Base-by-base conservation (phyloP, 78 protist genomes). In the Monocercomonoides exilis region DNA sequence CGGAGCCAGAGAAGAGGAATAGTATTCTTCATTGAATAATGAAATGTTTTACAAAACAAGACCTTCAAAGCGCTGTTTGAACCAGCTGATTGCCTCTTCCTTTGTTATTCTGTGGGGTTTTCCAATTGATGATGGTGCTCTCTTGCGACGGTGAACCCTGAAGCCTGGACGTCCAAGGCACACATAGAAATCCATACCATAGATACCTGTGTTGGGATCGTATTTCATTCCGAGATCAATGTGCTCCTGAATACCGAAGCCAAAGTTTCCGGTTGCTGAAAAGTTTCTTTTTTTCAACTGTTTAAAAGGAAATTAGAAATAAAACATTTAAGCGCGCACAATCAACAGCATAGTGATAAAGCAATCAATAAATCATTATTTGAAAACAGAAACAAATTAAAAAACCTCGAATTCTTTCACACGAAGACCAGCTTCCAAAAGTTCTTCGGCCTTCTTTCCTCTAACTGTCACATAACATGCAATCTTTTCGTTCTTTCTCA, bases 121-220 rank as follows among this genome's bases (percentile, higher is more conserved):
- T 87, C 94, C 96, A 43, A 96, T 87, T 77, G 82, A 44, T 77
- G 85, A 3, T 38, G 0, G 6, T 41, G 41, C 0, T 88, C 92
- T 93, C 87, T 90, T 91, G 89, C 95, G 91, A 44, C 44, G 44
- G 84, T 94, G 43, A 33, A 97, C 96, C 87, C 97, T 94, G 88
- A 6, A 42, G 70, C 98, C 96, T 91, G 95, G 94, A 88, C 99
- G 95, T 44, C 81, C 44, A 46, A 97, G 94, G 80, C 95, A 95
- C 54, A 97, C 97, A 94, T 85, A 95, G 96, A 97, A 96, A 93
- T 97, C 97, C 99, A 96, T 95, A 90, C 99, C 99, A 93, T 94
- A 97, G 89, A 98, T 97, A 81, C 99, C 99, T 70, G 92, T 93
- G 81, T 89, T 43, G 77, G 99, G 99, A 91, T 98, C 99, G 95